Evolutionary conservation across 208 protist species (phyloP).

Genomic region (Trypanosoma scelopori): DNA sequence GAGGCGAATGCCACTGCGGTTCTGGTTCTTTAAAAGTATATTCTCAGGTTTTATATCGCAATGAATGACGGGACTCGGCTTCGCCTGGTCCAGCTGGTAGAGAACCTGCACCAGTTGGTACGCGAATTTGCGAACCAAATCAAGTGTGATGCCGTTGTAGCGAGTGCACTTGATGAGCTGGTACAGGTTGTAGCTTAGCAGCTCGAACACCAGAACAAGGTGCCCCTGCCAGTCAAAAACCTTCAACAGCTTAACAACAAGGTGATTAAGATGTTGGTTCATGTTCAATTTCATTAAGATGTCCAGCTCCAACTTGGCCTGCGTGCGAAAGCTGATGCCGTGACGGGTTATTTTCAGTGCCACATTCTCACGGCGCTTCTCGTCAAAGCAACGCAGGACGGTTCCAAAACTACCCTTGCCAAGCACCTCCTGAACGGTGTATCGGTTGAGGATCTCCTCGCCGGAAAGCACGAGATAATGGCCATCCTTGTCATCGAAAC

Average conservation of each 20-base stretch:
- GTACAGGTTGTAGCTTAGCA: constrained; percentile 97
- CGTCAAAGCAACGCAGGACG: constrained; percentile 88
- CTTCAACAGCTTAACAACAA: constrained; percentile 85
- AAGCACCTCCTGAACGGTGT: constrained; percentile 82
- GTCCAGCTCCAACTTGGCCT: constrained; percentile 86
- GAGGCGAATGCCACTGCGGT: constrained; percentile 91
- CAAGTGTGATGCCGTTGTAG: constrained; percentile 85
- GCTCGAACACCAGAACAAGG: constrained; percentile 97
- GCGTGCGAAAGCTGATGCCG: constrained; percentile 73
- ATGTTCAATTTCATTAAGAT: constrained; percentile 77
- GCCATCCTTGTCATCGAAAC: constrained; percentile 87
- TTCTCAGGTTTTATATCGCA: constrained; percentile 98
- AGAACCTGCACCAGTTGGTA: constrained; percentile 93
- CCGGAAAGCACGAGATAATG: constrained; percentile 85
- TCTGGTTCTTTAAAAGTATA: constrained; percentile 87
- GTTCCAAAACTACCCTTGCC: constrained; percentile 92
- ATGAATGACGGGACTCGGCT: constrained; percentile 95
- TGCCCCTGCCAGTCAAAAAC: constrained; percentile 93
- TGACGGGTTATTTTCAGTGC: constrained; percentile 91
- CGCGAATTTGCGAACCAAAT: constrained; percentile 93
- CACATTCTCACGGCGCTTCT: constrained; percentile 72
- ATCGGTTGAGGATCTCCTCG: constrained; percentile 84
- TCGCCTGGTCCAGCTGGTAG: constrained; percentile 77
- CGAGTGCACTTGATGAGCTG: constrained; percentile 93
- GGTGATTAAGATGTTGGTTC: constrained; percentile 58